Percentiles rank a stretch among this genome's conserved stretches.
Evolutionary conservation across 179 eudicot species (phyloP).

Genomic region (Gypsophila paniculata): DNA sequence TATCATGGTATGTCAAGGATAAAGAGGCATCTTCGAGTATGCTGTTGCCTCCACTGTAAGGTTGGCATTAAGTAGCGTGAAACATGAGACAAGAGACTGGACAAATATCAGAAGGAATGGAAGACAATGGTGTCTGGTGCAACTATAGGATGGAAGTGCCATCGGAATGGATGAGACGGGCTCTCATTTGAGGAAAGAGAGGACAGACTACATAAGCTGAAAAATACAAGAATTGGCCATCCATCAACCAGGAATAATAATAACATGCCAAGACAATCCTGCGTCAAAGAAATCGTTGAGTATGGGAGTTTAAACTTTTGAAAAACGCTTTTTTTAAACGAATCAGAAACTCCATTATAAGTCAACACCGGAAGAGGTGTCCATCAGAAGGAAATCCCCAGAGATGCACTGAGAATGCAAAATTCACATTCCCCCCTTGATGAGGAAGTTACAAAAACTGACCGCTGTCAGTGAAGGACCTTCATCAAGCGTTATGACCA

Average conservation of each 20-base stretch:
- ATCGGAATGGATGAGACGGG: constrained; percentile 52
- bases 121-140: constrained; percentile 59
- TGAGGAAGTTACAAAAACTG: neutral
- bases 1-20: constrained; percentile 61
- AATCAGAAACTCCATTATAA: constrained; percentile 25
- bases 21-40: constrained; percentile 53
- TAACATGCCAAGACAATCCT: constrained; percentile 51
- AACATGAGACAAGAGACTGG: constrained; percentile 55
- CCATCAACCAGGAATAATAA: constrained; percentile 41
- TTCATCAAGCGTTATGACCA: constrained; percentile 9
- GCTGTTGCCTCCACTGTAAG: constrained; percentile 54
- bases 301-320: constrained; percentile 42
- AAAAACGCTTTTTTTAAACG: constrained; percentile 19
- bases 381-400: constrained; percentile 24
- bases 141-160: constrained; percentile 53
- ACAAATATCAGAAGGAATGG: constrained; percentile 54
- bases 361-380: constrained; percentile 27
- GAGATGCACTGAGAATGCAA: neutral
- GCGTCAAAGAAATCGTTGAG: constrained; percentile 78
- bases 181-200: constrained; percentile 62
- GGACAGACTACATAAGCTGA: constrained; percentile 53
- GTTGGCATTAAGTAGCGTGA: constrained; percentile 41
- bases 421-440: neutral
- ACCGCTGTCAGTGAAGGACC: constrained; percentile 7
- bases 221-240: constrained; percentile 42